A percentile compares a stretch with the other conserved stretches of the same genome.
Evolutionary conservation across 148 eudicot genomes (phyloP).

Genomic region (Cornus controversa): DNA sequence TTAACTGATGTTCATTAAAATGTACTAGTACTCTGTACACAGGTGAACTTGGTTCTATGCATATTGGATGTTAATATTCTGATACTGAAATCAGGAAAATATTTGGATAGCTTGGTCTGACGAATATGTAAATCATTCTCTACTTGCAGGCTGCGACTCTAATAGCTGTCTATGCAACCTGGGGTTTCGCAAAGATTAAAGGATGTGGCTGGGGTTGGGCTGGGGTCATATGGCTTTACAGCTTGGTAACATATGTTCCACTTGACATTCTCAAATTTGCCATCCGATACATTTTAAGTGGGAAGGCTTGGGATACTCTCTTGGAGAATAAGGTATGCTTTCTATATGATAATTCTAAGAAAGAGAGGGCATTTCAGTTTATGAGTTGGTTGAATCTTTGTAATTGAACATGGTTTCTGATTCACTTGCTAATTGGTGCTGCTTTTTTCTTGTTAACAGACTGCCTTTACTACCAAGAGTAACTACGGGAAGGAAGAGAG

Average conservation of each 20-base stretch:
- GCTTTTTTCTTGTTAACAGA: conserved; percentile 27
- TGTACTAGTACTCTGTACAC: too few species aligned
- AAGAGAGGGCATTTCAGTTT: too few species aligned
- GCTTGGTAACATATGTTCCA: conserved; percentile 36
- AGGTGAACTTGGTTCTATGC: too few species aligned
- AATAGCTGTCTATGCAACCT: conserved; percentile 45
- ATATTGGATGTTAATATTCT: too few species aligned
- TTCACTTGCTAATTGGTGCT: not conserved
- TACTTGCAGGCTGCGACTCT: conserved; percentile 35
- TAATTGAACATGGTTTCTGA: not conserved
- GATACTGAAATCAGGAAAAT: too few species aligned
- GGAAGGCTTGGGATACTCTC: conserved; percentile 45
- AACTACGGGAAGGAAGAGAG: conserved; percentile 71
- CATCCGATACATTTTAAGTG: conserved; percentile 40
- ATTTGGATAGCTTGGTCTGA: too few species aligned
- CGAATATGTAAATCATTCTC: too few species aligned
- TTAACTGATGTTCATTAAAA: too few species aligned
- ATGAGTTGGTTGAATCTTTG: not conserved
- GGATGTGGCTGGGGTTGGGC: conserved; percentile 56
- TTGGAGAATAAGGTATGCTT: conserved; percentile 38
- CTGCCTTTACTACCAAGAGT: conserved; percentile 66
- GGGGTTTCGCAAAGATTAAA: conserved; percentile 45
- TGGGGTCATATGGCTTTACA: conserved; percentile 48
- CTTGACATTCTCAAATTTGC: conserved; percentile 42
- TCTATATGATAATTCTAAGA: not conserved